Conservation (phyloP, 495 filamentous ascomycete species). For the Penicillium roqueforti region DNA sequence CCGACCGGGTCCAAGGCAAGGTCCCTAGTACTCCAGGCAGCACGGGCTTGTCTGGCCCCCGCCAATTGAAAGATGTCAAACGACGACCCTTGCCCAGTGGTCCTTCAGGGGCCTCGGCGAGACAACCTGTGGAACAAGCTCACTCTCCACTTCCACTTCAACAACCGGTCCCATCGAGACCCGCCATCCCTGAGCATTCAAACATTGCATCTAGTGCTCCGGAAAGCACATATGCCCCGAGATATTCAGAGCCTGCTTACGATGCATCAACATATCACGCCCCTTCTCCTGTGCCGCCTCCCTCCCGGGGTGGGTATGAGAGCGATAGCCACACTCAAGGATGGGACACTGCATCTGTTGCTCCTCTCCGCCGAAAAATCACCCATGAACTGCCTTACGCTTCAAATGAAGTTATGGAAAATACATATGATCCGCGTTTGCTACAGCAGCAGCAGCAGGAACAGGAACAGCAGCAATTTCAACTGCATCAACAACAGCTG, state of each 20-base stretch:
- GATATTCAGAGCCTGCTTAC: constrained; percentile 25
- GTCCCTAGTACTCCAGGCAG: constrained; percentile 15
- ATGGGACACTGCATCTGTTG: constrained; percentile 21
- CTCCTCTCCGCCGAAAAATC: constrained; percentile 20
- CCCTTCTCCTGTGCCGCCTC: constrained; percentile 15
- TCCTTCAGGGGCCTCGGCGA: constrained; percentile 47
- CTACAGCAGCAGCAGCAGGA: constrained; percentile 8
- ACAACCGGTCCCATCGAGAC: constrained; percentile 23
- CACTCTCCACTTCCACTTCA: constrained; percentile 26
- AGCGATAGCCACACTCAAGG: constrained; percentile 29
- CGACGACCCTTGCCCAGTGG: constrained; percentile 75
- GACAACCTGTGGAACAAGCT: constrained; percentile 27
- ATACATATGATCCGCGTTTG: constrained; percentile 23
- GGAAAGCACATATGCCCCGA: constrained; percentile 19
- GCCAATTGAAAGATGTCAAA: constrained; percentile 60
- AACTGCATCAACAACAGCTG: constrained; percentile 2
- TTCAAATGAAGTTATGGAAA: constrained; percentile 17
- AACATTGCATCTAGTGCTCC: constrained; percentile 20
- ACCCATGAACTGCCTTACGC: constrained; percentile 24
- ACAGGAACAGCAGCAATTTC: constrained; percentile 2
- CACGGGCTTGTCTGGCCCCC: constrained; percentile 52
- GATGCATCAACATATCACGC: constrained; percentile 22
- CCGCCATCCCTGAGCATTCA: constrained; percentile 22
- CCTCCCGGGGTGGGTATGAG: constrained; percentile 27
- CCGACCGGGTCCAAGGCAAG: constrained; percentile 33